Base-by-base conservation (phyloP, 495 filamentous ascomycete species). In the Immersiella caudata region DNA sequence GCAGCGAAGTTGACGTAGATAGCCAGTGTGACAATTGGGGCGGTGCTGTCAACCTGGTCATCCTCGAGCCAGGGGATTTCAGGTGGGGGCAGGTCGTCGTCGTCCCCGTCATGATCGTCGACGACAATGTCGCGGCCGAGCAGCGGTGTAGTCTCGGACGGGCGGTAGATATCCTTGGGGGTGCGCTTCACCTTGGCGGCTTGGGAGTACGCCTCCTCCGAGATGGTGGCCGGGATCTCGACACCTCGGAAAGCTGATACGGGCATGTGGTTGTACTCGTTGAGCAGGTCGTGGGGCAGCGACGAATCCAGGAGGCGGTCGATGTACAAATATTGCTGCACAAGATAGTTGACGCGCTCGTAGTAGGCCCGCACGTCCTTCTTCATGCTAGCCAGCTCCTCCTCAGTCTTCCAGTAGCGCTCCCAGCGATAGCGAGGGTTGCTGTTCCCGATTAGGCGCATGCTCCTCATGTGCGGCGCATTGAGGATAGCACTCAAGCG, bases 281-380 rank as follows among this genome's bases (percentile, higher is more conserved):
- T 91, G 60, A 97, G 87, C 18, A 97, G 80, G 72, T 91, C 87
- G 67, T 93, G 92, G 0, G 93, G 93, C 6, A 96, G 80, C 7
- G 93, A 93, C 14, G 92, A 96, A 76, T 96, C 93, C 36, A 97
- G 84, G 21, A 97, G 79, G n/a, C 90, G 85, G 76, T 97, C 93
- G 69, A 97, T 96, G 72, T 94, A 97, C 57, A 92, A 83, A 75
- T 97, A 97, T 70, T 93, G 91, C 65, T 93, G 90, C 60, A 97
- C 86, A 11, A 97, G 79, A 62, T 83, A 84, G 75, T 97, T 97
- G 71, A 85, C 93, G 6, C 90, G 86, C 75, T 93, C 88, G 75
- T 97, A 94, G 79, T 95, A 96, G 74, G 89, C 67, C 21, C 93
- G 89, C 83, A 91, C 74, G 4, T 85, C 80, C 75, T 88, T 90